Evolutionary conservation across 306 rosid genomes (phyloP).

Genomic region (Trifolium dubium): DNA sequence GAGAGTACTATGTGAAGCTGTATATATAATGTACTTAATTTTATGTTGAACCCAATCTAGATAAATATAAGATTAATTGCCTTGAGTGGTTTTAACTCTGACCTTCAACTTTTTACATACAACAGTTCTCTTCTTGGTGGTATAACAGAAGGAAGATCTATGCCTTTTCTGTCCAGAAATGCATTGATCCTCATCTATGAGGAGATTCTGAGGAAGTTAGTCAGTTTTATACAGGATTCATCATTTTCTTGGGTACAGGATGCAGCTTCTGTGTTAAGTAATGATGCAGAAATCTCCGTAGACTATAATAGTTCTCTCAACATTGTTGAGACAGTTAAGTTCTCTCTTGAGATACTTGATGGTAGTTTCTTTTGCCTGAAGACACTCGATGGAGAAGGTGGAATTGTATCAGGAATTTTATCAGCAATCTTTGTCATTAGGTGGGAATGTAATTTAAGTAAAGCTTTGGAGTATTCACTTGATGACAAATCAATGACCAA

Average conservation of each 20-base stretch:
- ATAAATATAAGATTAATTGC: conserved; percentile 27
- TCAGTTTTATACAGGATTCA: conserved; percentile 67
- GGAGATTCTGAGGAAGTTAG: conserved; percentile 69
- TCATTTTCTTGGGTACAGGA: conserved; percentile 71
- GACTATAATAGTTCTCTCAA: conserved; percentile 54
- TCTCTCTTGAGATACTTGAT: conserved; percentile 82
- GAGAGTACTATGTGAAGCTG: conserved; percentile 1
- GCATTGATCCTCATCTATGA: conserved; percentile 63
- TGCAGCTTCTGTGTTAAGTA: conserved; percentile 58
- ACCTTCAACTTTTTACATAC: conserved; percentile 47
- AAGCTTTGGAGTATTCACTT: conserved; percentile 47
- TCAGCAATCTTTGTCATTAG: conserved; percentile 71
- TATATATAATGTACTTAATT: conserved; percentile 26
- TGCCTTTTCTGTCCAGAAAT: conserved; percentile 68
- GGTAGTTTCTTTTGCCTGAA: conserved; percentile 71
- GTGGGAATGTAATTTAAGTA: conserved; percentile 70
- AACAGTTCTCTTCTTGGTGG: conserved; percentile 95
- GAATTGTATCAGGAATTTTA: conserved; percentile 65
- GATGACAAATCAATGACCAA: conserved; percentile 52
- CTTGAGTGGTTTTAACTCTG: conserved; percentile 33
- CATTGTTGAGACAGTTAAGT: conserved; percentile 60
- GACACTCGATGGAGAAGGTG: conserved; percentile 65
- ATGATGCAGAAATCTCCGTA: conserved; percentile 43
- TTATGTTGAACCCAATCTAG: conserved; percentile 28
- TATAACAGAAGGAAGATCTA: conserved; percentile 54